A percentile compares a stretch with the other conserved stretches of the same genome.
Conservation (phyloP, 208 protist species). For the Crithidia fasciculata region DNA sequence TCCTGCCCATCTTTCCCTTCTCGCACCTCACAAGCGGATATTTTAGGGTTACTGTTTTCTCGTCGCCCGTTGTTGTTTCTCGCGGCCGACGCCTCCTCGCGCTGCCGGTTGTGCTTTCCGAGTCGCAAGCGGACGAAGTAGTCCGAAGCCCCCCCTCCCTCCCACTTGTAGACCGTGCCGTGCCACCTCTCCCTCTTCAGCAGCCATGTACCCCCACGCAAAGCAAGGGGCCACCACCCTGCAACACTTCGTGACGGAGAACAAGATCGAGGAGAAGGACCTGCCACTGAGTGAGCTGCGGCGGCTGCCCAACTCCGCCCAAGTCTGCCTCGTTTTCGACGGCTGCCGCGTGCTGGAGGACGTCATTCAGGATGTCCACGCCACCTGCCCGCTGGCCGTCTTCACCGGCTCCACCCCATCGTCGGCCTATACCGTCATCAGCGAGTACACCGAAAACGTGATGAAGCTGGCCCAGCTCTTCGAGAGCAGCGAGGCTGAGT, state of each 20-base stretch:
- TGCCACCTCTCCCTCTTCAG: conserved; percentile 5
- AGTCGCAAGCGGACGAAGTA: no score
- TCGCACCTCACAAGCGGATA: no score
- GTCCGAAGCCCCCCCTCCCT: neutral
- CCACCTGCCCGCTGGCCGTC: conserved; percentile 58
- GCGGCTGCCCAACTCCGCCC: conserved; percentile 48
- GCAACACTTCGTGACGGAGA: conserved; percentile 62
- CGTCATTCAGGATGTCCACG: conserved; percentile 64
- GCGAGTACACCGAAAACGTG: conserved; percentile 39
- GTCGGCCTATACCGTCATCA: conserved; percentile 68
- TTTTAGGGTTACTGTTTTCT: no score
- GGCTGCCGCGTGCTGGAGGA: conserved; percentile 84
- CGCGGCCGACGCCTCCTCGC: no score
- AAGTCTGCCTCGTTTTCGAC: conserved; percentile 74
- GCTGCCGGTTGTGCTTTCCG: no score
- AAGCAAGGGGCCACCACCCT: conserved; percentile 44
- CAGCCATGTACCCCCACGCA: conserved; percentile 38
- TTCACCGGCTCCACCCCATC: conserved; percentile 74
- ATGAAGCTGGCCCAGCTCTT: conserved; percentile 31
- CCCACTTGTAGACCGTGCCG: neutral
- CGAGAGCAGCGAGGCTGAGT: conserved; percentile 19
- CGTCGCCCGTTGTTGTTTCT: no score
- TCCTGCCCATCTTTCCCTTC: no score
- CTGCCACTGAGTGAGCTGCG: conserved; percentile 55
- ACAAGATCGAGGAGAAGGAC: conserved; percentile 70